Percentiles rank a stretch among this genome's conserved stretches.
These are phyloP conservation scores for Rhexocercosporidium sp. DNA, from an alignment of 2,329 filamentous ascomycete genomes.

Conservation along the genomic window DNA sequence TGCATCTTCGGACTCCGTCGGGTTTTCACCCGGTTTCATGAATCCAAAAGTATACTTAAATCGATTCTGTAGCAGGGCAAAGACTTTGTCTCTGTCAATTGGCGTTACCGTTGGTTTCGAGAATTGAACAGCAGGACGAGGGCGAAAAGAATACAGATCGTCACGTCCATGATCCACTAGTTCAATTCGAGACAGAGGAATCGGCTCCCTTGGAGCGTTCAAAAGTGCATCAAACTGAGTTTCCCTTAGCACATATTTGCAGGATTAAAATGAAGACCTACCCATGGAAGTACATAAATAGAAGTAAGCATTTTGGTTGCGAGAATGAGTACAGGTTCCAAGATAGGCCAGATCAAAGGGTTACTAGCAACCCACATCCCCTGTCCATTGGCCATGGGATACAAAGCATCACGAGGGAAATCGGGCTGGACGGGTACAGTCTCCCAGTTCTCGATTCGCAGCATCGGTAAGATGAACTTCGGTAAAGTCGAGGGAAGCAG, in stretches of 20 bases:
- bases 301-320: constrained; percentile 35
- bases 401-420: constrained; percentile 19
- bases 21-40: constrained; percentile 20
- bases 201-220: constrained; percentile 9
- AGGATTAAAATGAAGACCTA: background rate
- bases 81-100: background rate
- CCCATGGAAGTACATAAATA: constrained; percentile 25
- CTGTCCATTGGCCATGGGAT: constrained; percentile 17
- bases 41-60: constrained; percentile 22
- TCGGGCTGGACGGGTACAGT: constrained; percentile 3
- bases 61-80: constrained; percentile 1
- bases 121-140: background rate
- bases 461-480: constrained; percentile 24
- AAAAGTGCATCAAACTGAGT: constrained; percentile 26
- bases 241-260: background rate
- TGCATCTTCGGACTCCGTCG: constrained; percentile 4
- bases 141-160: background rate
- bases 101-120: background rate
- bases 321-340: constrained; percentile 34
- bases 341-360: constrained; percentile 29
- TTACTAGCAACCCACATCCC: constrained; percentile 25
- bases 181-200: constrained; percentile 10
- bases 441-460: constrained; percentile 23
- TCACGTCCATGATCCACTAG: background rate
- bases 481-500: constrained; percentile 15